These are phyloP conservation scores for Perilla frutescens DNA, from an alignment of 257 asterid genomes.

Conservation along the genomic window DNA sequence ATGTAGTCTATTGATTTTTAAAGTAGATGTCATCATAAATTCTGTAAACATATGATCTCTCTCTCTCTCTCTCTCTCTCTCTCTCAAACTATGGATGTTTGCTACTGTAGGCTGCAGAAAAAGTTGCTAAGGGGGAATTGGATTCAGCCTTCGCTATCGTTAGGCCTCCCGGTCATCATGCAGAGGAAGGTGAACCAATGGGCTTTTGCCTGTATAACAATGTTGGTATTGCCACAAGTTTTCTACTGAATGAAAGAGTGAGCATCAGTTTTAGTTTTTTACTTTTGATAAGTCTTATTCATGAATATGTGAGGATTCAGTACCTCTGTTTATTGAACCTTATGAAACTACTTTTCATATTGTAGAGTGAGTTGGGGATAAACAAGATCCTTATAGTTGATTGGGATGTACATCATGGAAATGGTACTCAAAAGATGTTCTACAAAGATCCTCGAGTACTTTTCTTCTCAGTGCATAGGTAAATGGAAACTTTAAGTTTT, in stretches of 20 bases:
- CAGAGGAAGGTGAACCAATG: slow-evolving; percentile 85
- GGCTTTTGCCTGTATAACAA: slow-evolving; percentile 95
- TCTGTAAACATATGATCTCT: neutral
- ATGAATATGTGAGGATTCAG: slow-evolving; percentile 11
- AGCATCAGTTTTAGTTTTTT: slow-evolving; percentile 41
- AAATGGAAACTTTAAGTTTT: slow-evolving; percentile 17
- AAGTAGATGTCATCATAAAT: neutral
- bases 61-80: neutral
- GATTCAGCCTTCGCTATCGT: slow-evolving; percentile 91
- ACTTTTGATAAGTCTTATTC: slow-evolving; percentile 21
- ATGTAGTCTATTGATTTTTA: neutral
- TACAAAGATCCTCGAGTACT: slow-evolving; percentile 88
- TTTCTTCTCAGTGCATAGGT: slow-evolving; percentile 99
- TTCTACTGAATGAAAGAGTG: slow-evolving; percentile 79
- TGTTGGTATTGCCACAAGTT: slow-evolving; percentile 85
- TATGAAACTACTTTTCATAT: slow-evolving; percentile 23
- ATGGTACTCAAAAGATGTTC: slow-evolving; percentile 94
- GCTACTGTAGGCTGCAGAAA: slow-evolving; percentile 69
- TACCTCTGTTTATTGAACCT: slow-evolving; percentile 27
- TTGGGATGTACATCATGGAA: slow-evolving; percentile 99
- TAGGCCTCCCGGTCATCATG: slow-evolving; percentile 99
- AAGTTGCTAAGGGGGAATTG: slow-evolving; percentile 84
- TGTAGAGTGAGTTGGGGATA: slow-evolving; percentile 80
- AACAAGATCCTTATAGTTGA: slow-evolving; percentile 86
- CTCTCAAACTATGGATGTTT: neutral